Base-by-base conservation (phyloP, 257 asterid genomes). In the Fraxinus americana region DNA sequence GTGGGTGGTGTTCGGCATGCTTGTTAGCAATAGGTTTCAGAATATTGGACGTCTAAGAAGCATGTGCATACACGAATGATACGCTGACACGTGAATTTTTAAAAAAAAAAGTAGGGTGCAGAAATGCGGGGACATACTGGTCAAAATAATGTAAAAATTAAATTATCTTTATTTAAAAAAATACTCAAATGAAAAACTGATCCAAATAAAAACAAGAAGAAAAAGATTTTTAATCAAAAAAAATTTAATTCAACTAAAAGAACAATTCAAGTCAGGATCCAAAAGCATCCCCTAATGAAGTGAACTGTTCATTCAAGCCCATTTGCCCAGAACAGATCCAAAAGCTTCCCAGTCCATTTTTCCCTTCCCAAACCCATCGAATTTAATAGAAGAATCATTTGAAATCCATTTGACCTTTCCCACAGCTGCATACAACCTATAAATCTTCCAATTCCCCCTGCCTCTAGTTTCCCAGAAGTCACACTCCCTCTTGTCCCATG, bases 1-100 rank as follows among this genome's bases (percentile, higher is more conserved):
- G 84, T 77, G 76, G 81, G 81, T 77, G 71, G 77, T 77, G 70
- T 71, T 71, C 71, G 43, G 70, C 70, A 75, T 78, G 82, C 77
- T 76, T 39, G 48, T 59, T 73, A 78, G 76, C 82, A 59, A 54
- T 77, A 69, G 30, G 14, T 73, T 82, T 57, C 71, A 68, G 76
- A 66, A 72, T 35, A 12, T 45, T 48, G 67, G 19, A 3, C 25
- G 34, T 23, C 16, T 61, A 61, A 23, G 68, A 61, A 61, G 68
- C 68, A 25, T 4, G 14, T 39, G 9, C 13, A 39, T 61, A 10
- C 68, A 61, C 17, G 5, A 34, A 25, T 23, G 68, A 61, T 1
- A 25, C 13, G 2, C 34, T 23, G 17, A 61, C 68, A 61, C 6
- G 0, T 61, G 32, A 21, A 11, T 2, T 23, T 61, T 61, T n/a